phyloP scores from a whole-genome alignment of 495 filamentous ascomycete genomes.

The Schizothecium vesticola region DNA sequence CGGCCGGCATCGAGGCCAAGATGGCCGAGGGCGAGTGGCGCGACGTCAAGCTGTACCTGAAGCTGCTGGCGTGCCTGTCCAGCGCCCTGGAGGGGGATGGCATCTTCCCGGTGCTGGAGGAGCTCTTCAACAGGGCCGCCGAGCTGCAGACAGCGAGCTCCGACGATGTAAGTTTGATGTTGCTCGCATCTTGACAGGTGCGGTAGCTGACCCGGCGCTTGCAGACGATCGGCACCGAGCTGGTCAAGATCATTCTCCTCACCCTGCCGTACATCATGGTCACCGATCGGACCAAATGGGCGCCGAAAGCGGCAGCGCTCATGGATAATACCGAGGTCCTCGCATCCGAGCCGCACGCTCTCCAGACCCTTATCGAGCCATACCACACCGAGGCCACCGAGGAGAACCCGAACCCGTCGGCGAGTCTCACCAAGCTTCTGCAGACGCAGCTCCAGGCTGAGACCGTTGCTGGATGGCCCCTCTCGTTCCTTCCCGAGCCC shows the following conservation, averaged over 20 bases:
- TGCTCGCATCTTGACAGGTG: background rate
- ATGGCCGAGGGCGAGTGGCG: conserved; percentile 74
- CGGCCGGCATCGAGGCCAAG: conserved; percentile 51
- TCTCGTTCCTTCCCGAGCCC: conserved; percentile 78
- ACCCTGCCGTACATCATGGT: conserved; percentile 88
- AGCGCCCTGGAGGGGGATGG: conserved; percentile 74
- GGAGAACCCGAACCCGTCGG: conserved; percentile 33
- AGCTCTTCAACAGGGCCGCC: conserved; percentile 76
- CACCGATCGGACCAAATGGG: conserved; percentile 56
- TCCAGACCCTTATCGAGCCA: conserved; percentile 79
- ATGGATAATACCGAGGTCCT: conserved; percentile 92
- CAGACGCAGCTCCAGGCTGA: conserved; percentile 79
- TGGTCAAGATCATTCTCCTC: conserved; percentile 91
- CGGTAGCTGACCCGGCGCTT: conserved; percentile 13
- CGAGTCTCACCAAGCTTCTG: conserved; percentile 73
- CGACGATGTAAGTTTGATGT: conserved; percentile 64
- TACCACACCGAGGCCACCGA: conserved; percentile 54
- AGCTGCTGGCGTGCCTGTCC: conserved; percentile 81
- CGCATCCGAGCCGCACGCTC: conserved; percentile 71
- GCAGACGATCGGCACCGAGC: conserved; percentile 73
- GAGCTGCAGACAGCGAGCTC: conserved; percentile 86
- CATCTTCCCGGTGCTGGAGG: conserved; percentile 76
- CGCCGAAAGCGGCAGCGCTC: conserved; percentile 65
- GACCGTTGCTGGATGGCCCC: conserved; percentile 61
- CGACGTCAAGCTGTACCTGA: conserved; percentile 81